phyloP scores from a whole-genome alignment of 495 filamentous ascomycete genomes.

The Daldinia grandis region DNA sequence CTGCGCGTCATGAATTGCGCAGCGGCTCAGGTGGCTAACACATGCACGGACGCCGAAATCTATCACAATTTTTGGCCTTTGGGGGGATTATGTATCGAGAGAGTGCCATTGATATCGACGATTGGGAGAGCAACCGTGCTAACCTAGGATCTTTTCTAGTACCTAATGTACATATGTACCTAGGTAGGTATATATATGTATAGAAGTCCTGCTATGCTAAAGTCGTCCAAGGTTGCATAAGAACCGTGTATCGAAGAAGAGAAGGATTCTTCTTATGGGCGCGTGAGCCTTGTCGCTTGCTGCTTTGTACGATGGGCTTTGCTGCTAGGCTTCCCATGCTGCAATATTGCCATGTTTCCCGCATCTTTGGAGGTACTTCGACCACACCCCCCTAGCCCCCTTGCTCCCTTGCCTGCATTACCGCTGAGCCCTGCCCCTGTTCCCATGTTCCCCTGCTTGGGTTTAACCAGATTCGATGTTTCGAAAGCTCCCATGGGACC shows the following conservation, averaged over 20 bases:
- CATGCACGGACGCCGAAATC: slow-evolving; percentile 5
- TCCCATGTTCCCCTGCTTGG: slow-evolving; percentile 31
- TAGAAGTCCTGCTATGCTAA: no score
- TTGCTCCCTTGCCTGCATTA: slow-evolving; percentile 39
- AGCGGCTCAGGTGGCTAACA: background rate
- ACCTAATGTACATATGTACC: no score
- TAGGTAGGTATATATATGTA: no score
- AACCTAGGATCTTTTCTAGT: background rate
- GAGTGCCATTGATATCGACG: background rate
- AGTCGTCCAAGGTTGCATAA: slow-evolving; percentile 9
- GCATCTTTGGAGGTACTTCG: slow-evolving; percentile 24
- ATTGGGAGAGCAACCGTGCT: slow-evolving; percentile 3
- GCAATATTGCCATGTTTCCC: slow-evolving; percentile 19
- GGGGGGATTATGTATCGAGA: background rate
- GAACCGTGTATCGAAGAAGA: slow-evolving; percentile 10
- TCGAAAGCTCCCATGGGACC: slow-evolving; percentile 39
- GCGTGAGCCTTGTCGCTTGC: slow-evolving; percentile 39
- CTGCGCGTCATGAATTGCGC: slow-evolving; percentile 3
- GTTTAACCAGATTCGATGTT: slow-evolving; percentile 42
- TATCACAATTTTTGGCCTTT: background rate
- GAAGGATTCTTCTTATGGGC: slow-evolving; percentile 25
- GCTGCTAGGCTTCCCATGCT: slow-evolving; percentile 25
- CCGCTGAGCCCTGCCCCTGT: slow-evolving; percentile 27
- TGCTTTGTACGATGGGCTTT: slow-evolving; percentile 26
- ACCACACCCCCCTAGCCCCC: slow-evolving; percentile 10